Conservation (phyloP, 805 yeast species). For the Candida koratica region DNA sequence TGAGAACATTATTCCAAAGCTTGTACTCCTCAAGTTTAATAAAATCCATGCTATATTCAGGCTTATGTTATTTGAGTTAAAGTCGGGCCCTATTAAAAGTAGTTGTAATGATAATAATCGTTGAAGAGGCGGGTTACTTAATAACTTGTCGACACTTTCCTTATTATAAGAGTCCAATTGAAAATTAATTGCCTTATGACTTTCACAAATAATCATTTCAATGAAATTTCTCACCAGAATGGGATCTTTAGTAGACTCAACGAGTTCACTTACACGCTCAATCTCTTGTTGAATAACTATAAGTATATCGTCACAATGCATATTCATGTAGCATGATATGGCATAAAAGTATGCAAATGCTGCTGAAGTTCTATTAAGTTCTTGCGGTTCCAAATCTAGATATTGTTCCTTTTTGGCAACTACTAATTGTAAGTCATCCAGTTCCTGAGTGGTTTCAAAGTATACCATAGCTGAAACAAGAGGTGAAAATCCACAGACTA, state of each 20-base stretch:
- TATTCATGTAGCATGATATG: slow-evolving; percentile 62
- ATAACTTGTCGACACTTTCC: slow-evolving; percentile 71
- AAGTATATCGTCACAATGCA: slow-evolving; percentile 67
- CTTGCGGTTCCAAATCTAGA: slow-evolving; percentile 23
- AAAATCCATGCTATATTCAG: slow-evolving; percentile 58
- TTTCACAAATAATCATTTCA: slow-evolving; percentile 52
- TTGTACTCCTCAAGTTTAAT: slow-evolving; percentile 63
- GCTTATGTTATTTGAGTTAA: slow-evolving; percentile 21
- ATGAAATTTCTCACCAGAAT: slow-evolving; percentile 25
- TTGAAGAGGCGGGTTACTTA: slow-evolving; percentile 76
- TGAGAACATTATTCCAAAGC: slow-evolving; percentile 65
- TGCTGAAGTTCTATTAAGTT: slow-evolving; percentile 45
- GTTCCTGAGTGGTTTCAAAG: slow-evolving; percentile 15
- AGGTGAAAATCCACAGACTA: slow-evolving; percentile 41
- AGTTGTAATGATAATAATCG: slow-evolving; percentile 66
- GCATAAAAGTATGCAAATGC: slow-evolving; percentile 67
- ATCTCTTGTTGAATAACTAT: slow-evolving; percentile 51
- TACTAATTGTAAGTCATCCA: slow-evolving; percentile 16
- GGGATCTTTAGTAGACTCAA: slow-evolving; percentile 10
- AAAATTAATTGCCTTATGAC: slow-evolving; percentile 72
- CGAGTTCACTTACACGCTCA: slow-evolving; percentile 15
- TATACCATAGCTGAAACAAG: slow-evolving; percentile 42
- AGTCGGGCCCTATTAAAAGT: slow-evolving; percentile 47
- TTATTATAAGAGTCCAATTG: slow-evolving; percentile 59
- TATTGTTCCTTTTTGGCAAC: slow-evolving; percentile 19